Evolutionary conservation across 306 rosid genomes (phyloP).

Genomic region (Myrica gale): DNA sequence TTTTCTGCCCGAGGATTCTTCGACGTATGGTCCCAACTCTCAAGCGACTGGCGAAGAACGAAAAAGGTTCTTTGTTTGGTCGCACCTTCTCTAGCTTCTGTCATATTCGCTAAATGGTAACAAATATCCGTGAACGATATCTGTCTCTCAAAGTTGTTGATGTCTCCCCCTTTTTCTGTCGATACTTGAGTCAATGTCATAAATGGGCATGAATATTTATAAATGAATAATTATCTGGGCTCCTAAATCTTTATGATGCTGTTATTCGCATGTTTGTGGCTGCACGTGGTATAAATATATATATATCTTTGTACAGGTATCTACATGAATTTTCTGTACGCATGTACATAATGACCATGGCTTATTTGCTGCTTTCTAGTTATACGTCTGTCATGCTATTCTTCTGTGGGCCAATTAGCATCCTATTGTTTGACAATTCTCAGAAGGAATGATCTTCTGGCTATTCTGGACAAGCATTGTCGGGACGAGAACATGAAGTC

Average conservation of each 20-base stretch:
- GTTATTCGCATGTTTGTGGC: no score
- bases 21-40: not conserved
- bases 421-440: not conserved
- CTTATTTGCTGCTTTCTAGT: no score
- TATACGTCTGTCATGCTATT: not conserved
- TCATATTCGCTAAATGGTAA: no score
- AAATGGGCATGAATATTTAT: no score
- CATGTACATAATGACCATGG: no score
- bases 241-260: no score
- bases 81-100: not conserved
- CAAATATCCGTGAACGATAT: not conserved
- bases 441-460: slow-evolving; percentile 23
- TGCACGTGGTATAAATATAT: no score
- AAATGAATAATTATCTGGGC: no score
- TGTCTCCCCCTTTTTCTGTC: not conserved
- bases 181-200: no score
- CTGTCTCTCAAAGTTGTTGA: not conserved
- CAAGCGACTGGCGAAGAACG: not conserved
- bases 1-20: not conserved
- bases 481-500: slow-evolving; percentile 3
- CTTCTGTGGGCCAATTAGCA: not conserved
- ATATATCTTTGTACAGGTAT: no score
- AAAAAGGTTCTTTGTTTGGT: not conserved
- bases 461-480: slow-evolving; percentile 36
- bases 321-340: no score